These are phyloP conservation scores for Rhynchosporium graminicola DNA, from an alignment of 2,329 filamentous ascomycete genomes.

Conservation along the genomic window DNA sequence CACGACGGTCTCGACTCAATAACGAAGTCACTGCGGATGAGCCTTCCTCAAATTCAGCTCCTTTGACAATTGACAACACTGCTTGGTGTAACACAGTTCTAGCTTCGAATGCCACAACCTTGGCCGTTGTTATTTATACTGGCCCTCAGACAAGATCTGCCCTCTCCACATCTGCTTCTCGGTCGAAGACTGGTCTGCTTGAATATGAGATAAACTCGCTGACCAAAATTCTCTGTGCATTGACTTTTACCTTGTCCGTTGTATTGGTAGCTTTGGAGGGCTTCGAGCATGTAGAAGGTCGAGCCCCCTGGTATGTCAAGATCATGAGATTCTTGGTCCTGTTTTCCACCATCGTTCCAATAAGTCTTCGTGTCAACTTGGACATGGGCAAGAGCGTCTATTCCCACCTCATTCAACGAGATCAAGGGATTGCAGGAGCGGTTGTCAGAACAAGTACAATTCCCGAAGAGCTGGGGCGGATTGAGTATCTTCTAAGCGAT, in stretches of 20 bases:
- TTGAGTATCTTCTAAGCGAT: constrained; percentile 94
- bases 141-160: constrained; percentile 92
- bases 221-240: constrained; percentile 90
- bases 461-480: constrained; percentile 90
- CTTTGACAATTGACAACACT: constrained; percentile 92
- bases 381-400: constrained; percentile 98
- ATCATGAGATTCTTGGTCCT: constrained; percentile 98
- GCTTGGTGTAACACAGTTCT: constrained; percentile 98
- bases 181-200: constrained; percentile 89
- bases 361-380: constrained; percentile 92
- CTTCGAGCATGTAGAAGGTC: constrained; percentile 65
- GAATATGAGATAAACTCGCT: constrained; percentile 97
- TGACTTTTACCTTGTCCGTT: constrained; percentile 84
- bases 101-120: constrained; percentile 84
- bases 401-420: constrained; percentile 90
- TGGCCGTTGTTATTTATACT: constrained; percentile 92
- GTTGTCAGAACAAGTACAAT: constrained; percentile 97
- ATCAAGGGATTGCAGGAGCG: constrained; percentile 85
- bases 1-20: constrained; percentile 28
- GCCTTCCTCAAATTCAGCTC: constrained; percentile 54
- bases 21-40: constrained; percentile 40
- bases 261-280: constrained; percentile 86
- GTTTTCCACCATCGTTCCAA: constrained; percentile 98
- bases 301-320: constrained; percentile 84
- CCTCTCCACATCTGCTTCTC: constrained; percentile 85